phyloP scores from a whole-genome alignment of 148 eudicot species.

The Vaccinium myrtillus region DNA sequence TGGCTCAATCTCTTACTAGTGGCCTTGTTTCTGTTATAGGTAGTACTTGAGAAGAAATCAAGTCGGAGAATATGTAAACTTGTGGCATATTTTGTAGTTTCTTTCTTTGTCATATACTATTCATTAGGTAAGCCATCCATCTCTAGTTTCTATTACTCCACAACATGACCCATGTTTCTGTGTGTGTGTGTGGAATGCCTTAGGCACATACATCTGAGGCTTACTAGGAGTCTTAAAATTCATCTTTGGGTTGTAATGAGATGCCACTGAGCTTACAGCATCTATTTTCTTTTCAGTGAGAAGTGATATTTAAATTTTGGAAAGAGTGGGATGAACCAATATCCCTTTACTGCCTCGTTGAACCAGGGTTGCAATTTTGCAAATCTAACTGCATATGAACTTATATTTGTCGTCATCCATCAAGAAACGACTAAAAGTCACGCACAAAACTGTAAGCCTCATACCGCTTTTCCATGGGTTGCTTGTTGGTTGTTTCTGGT shows the following conservation, averaged over 20 bases:
- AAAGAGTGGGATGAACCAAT: neutral
- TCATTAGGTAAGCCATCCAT: conserved; percentile 50
- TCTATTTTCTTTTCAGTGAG: neutral
- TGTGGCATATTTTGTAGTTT: conserved; percentile 51
- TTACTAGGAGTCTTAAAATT: neutral
- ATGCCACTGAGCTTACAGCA: neutral
- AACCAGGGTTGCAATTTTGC: neutral
- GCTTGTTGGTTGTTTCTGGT: too few relatives aligned
- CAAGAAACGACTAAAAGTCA: neutral
- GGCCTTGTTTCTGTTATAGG: conserved; percentile 28
- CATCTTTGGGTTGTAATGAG: neutral
- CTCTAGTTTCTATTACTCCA: neutral
- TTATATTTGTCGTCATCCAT: neutral
- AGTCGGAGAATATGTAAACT: conserved; percentile 60
- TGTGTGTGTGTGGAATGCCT: neutral
- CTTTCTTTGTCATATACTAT: conserved; percentile 57
- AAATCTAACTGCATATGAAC: neutral
- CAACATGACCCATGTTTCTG: neutral
- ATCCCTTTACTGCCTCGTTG: neutral
- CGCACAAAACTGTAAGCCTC: neutral
- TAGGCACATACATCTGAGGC: neutral
- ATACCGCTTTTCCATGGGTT: too few relatives aligned
- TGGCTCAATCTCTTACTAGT: neutral
- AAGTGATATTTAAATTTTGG: neutral
- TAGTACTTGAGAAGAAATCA: conserved; percentile 83